Percentiles rank a stretch among this genome's conserved stretches.
phyloP scores from a whole-genome alignment of 805 yeast species.

The Osmozyma mogii region DNA sequence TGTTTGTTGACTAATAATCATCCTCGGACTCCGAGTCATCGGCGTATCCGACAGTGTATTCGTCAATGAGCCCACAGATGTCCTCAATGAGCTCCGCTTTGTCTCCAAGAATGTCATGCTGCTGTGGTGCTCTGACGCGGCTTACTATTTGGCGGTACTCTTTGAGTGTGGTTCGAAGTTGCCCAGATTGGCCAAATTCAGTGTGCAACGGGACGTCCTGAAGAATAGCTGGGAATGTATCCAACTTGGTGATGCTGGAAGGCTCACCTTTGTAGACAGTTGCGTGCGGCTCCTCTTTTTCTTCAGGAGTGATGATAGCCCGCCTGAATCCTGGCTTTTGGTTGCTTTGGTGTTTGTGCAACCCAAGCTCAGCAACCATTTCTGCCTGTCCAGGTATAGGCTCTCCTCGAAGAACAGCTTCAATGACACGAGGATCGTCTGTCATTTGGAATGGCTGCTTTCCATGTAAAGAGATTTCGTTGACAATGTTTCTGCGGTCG shows the following conservation, averaged over 20 bases:
- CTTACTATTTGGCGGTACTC: constrained; percentile 13
- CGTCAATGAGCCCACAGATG: constrained; percentile 34
- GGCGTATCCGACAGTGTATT: constrained; percentile 45
- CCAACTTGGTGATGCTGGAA: constrained; percentile 17
- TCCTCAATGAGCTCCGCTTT: constrained; percentile 47
- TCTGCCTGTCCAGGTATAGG: too few relatives aligned
- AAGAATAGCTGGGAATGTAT: constrained; percentile 23
- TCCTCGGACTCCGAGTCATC: not conserved
- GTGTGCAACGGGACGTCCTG: constrained; percentile 5
- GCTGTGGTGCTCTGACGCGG: constrained; percentile 11
- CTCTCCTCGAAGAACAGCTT: too few relatives aligned
- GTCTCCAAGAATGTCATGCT: constrained; percentile 35
- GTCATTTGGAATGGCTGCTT: too few relatives aligned
- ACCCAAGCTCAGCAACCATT: too few relatives aligned
- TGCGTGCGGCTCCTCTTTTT: too few relatives aligned
- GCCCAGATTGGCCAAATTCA: constrained; percentile 20
- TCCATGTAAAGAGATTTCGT: too few relatives aligned
- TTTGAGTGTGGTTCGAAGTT: constrained; percentile 21
- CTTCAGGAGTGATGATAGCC: too few relatives aligned
- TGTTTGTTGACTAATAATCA: too few relatives aligned
- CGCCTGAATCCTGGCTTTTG: too few relatives aligned
- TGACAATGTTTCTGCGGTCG: constrained; percentile 40
- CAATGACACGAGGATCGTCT: too few relatives aligned
- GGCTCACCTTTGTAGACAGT: too few relatives aligned
- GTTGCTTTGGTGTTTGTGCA: too few relatives aligned